phyloP scores from a whole-genome alignment of 1,139 yeast genomes.

The Arxiozyma bovina region DNA sequence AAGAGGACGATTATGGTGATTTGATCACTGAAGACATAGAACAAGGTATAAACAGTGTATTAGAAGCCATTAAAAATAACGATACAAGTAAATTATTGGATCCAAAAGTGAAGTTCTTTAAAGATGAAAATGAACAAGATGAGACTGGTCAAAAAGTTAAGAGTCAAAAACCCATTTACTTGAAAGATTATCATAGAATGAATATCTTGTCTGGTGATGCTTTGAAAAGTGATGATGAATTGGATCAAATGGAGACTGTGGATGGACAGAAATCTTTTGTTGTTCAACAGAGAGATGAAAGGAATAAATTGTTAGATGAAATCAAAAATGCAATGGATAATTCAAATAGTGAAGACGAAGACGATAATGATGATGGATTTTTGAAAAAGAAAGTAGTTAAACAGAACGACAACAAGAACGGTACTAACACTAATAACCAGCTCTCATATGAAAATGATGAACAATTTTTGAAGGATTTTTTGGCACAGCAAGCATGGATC shows the following conservation, averaged over 20 bases:
- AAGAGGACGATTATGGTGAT: constrained; percentile 90
- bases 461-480: constrained; percentile 62
- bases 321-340: constrained; percentile 59
- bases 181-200: constrained; percentile 89
- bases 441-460: constrained; percentile 64
- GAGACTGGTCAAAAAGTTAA: constrained; percentile 18
- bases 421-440: constrained; percentile 13
- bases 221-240: constrained; percentile 43
- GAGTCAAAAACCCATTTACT: constrained; percentile 68
- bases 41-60: constrained; percentile 61
- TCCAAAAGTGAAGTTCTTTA: constrained; percentile 61
- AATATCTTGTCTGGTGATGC: constrained; percentile 57
- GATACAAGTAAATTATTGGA: constrained; percentile 55
- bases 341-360: constrained; percentile 20
- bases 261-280: constrained; percentile 62
- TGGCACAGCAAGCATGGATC: constrained; percentile 81
- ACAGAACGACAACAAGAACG: constrained; percentile 22
- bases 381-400: constrained; percentile 46
- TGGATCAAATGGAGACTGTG: constrained; percentile 35
- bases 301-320: constrained; percentile 60
- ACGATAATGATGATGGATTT: constrained; percentile 47
- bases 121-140: constrained; percentile 44
- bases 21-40: constrained; percentile 81
- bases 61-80: constrained; percentile 58
- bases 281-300: constrained; percentile 67